Conservation (phyloP, 805 yeast genomes). For the Myxozyma nipponensis region DNA sequence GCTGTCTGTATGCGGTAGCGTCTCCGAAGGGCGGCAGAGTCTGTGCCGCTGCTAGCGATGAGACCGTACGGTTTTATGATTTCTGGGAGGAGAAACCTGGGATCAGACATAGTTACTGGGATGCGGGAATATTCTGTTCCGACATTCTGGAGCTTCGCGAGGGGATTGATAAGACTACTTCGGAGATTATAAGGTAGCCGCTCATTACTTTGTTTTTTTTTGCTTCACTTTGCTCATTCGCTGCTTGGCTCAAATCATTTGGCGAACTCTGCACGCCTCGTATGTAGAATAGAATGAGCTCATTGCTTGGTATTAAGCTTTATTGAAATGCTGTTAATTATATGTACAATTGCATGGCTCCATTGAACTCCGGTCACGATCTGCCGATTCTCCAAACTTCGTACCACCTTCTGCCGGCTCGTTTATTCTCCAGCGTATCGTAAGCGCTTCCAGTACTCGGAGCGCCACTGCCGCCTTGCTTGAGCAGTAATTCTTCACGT, state of each 20-base stretch:
- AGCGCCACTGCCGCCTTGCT: too few relatives aligned
- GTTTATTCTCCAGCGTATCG: too few relatives aligned
- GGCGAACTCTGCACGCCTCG: too few relatives aligned
- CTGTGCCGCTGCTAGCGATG: constrained; percentile 75
- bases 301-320: too few relatives aligned
- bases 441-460: too few relatives aligned
- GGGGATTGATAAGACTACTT: constrained; percentile 28
- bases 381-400: constrained; percentile 12
- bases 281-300: too few relatives aligned
- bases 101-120: constrained; percentile 23
- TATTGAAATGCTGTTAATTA: too few relatives aligned
- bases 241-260: too few relatives aligned
- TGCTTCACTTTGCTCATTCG: neutral
- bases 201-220: neutral
- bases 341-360: too few relatives aligned
- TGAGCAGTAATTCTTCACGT: constrained; percentile 54
- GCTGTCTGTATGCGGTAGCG: constrained; percentile 62
- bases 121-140: constrained; percentile 30
- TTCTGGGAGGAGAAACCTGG: constrained; percentile 51
- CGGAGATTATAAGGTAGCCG: constrained; percentile 13
- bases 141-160: constrained; percentile 31
- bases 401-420: constrained; percentile 18
- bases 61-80: constrained; percentile 68
- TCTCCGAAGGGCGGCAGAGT: constrained; percentile 63
- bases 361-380: too few relatives aligned